Conservation (phyloP, 148 eudicot genomes). For the Cornus florida region DNA sequence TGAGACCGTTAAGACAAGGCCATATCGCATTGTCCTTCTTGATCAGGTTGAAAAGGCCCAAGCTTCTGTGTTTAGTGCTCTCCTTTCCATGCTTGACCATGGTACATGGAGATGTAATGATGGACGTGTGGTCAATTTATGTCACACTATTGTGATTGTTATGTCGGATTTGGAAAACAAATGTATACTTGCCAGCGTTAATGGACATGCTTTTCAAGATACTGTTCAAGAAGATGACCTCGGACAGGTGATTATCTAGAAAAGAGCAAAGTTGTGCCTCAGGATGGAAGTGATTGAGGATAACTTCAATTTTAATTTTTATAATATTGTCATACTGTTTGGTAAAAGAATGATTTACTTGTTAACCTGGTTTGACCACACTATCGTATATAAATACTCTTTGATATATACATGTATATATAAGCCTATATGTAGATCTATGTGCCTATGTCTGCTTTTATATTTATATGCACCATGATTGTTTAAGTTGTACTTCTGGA, state of each 20-base stretch:
- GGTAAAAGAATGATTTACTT: not conserved
- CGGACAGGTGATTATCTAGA: not conserved
- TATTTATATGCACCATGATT: too few relatives aligned
- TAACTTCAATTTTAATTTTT: too few relatives aligned
- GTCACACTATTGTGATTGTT: too few relatives aligned
- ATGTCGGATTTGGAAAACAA: not conserved
- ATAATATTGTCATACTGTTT: not conserved
- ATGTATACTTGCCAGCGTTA: not conserved
- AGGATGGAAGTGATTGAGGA: not conserved
- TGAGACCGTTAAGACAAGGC: not conserved
- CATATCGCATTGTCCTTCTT: not conserved
- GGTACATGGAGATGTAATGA: too few relatives aligned
- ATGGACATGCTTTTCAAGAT: not conserved
- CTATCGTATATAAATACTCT: too few relatives aligned
- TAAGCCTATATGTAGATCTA: too few relatives aligned
- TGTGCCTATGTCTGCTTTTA: too few relatives aligned
- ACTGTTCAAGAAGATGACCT: not conserved
- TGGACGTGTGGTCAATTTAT: too few relatives aligned
- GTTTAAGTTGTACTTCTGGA: too few relatives aligned
- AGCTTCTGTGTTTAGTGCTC: too few relatives aligned
- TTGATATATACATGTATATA: too few relatives aligned
- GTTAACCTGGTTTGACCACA: not conserved
- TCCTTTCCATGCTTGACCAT: too few relatives aligned
- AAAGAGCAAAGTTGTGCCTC: not conserved
- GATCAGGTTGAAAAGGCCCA: constrained; percentile 2